phyloP scores from a whole-genome alignment of 192 early-diverging fungal species.

The Borealophlyctis nickersoniae region DNA sequence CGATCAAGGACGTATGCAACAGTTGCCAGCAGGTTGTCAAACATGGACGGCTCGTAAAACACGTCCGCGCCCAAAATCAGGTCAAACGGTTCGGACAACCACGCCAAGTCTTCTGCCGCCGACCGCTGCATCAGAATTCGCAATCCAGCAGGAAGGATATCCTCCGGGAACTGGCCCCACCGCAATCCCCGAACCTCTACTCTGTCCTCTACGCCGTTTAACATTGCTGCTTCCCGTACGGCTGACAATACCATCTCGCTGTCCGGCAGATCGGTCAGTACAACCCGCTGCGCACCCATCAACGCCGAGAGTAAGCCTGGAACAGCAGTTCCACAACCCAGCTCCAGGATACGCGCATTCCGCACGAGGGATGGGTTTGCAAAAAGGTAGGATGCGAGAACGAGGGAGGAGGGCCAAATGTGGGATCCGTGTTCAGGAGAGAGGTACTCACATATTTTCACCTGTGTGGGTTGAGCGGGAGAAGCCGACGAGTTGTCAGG shows the following conservation, averaged over 20 bases:
- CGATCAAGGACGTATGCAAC: conserved; percentile 55
- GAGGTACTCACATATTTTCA: conserved; percentile 44
- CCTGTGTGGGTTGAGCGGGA: too few relatives aligned
- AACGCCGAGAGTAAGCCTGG: conserved; percentile 50
- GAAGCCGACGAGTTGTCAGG: too few relatives aligned
- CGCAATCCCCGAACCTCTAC: neutral
- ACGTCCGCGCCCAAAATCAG: conserved; percentile 46
- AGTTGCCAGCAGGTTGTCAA: conserved; percentile 64
- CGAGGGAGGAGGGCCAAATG: conserved; percentile 70
- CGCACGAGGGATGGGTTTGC: conserved; percentile 15
- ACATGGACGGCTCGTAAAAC: conserved; percentile 45
- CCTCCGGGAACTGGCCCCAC: conserved; percentile 25
- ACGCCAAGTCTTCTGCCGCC: too few relatives aligned
- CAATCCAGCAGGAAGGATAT: neutral
- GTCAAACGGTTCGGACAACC: conserved; percentile 14
- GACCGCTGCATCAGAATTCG: too few relatives aligned
- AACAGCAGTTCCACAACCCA: conserved; percentile 65
- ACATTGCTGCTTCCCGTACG: neutral
- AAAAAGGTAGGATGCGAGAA: conserved; percentile 61
- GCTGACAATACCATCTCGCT: conserved; percentile 38
- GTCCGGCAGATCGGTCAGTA: conserved; percentile 22
- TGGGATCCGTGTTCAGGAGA: conserved; percentile 61
- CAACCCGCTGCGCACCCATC: conserved; percentile 16
- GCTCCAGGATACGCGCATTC: conserved; percentile 35
- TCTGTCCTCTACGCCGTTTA: conserved; percentile 21